Conservation (phyloP, 192 early-diverging fungal species). For the Coemansia sp. region DNA sequence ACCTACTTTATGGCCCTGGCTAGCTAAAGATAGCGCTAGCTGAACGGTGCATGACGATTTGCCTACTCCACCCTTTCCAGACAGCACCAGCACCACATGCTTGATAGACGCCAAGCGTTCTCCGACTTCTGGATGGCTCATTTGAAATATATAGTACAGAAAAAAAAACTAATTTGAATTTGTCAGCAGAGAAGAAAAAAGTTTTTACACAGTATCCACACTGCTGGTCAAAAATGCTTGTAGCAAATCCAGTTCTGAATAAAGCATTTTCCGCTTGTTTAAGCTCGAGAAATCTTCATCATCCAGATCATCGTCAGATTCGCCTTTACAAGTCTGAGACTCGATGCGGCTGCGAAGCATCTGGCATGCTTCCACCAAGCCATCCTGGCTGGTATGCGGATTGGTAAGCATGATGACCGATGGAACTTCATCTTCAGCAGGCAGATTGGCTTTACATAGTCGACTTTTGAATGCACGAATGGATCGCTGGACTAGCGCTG, state of each 20-base stretch:
- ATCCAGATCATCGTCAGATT: background rate
- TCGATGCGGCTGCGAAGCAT: background rate
- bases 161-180: conserved; percentile 5
- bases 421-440: background rate
- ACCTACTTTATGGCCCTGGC: conserved; percentile 73
- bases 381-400: background rate
- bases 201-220: background rate
- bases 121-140: conserved; percentile 44
- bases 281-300: background rate
- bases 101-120: conserved; percentile 57
- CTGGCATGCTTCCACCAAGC: background rate
- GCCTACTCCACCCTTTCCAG: conserved; percentile 98
- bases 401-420: conserved; percentile 3
- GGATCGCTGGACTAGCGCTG: conserved; percentile 28
- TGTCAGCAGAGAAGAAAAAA: background rate
- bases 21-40: conserved; percentile 67
- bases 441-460: conserved; percentile 20
- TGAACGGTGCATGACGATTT: conserved; percentile 92
- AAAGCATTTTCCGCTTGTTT: conserved; percentile 8
- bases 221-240: conserved; percentile 3
- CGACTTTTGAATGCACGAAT: conserved; percentile 24
- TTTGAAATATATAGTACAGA: background rate
- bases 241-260: conserved; percentile 31
- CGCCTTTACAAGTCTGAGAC: background rate
- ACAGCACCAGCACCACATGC: conserved; percentile 92